Conservation (phyloP, 768 basidiomycete genomes). For the Hygrocybe coccinea region DNA sequence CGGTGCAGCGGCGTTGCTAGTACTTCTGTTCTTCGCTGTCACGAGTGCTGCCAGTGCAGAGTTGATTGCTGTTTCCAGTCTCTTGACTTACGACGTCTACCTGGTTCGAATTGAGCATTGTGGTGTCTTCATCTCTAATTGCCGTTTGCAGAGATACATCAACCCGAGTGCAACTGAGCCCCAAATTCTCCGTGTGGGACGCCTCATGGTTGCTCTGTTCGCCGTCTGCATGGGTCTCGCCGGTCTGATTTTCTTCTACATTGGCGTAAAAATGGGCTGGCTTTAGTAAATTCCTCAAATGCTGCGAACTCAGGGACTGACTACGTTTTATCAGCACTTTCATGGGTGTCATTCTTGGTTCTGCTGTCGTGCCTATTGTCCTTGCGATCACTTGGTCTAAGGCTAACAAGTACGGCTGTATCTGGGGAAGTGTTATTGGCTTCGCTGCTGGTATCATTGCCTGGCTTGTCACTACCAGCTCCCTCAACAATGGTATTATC, state of each 20-base stretch:
- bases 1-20: constrained; percentile 75
- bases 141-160: constrained; percentile 55
- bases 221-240: constrained; percentile 78
- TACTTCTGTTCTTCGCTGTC: constrained; percentile 84
- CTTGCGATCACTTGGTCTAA: constrained; percentile 79
- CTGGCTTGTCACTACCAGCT: constrained; percentile 80
- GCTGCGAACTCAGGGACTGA: neutral
- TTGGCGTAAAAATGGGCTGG: constrained; percentile 92
- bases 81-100: constrained; percentile 84
- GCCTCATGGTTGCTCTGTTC: constrained; percentile 62
- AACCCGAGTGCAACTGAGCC: constrained; percentile 75
- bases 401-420: constrained; percentile 81
- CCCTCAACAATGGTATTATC: constrained; percentile 64
- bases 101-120: constrained; percentile 40
- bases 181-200: constrained; percentile 66
- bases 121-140: neutral
- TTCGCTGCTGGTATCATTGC: constrained; percentile 66
- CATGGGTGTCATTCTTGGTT: constrained; percentile 84
- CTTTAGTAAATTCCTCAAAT: constrained; percentile 59
- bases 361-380: constrained; percentile 83
- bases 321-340: constrained; percentile 50
- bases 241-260: constrained; percentile 81
- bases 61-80: constrained; percentile 81
- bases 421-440: constrained; percentile 64
- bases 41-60: constrained; percentile 85